A percentile compares a stretch with the other conserved stretches of the same genome.
phyloP scores from a whole-genome alignment of 2,329 filamentous ascomycete species.

The Parasarocladium wereldwijsianum region DNA sequence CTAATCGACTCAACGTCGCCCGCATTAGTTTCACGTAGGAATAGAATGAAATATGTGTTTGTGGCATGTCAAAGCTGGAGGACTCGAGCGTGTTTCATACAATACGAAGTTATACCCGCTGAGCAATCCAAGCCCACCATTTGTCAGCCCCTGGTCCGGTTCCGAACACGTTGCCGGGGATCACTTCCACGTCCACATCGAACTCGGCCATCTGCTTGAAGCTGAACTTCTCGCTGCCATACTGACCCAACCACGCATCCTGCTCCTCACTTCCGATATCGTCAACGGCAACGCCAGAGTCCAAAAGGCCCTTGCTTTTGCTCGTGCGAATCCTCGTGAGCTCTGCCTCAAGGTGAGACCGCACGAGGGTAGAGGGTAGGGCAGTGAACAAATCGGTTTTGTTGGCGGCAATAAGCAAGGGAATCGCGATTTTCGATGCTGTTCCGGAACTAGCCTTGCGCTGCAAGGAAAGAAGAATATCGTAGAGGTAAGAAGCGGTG shows the following conservation, averaged over 20 bases:
- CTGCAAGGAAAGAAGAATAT: conserved; percentile 72
- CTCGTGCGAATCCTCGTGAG: conserved; percentile 64
- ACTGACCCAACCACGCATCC: conserved; percentile 74
- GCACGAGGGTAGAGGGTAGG: conserved; percentile 63
- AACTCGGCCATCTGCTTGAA: conserved; percentile 77
- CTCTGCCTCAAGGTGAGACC: conserved; percentile 62
- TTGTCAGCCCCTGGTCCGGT: conserved; percentile 58
- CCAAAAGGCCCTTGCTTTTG: conserved; percentile 66
- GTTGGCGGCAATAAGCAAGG: conserved; percentile 78
- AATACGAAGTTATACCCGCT: conserved; percentile 46
- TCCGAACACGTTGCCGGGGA: conserved; percentile 56
- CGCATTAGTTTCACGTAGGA: too few species aligned
- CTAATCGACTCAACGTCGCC: too few species aligned
- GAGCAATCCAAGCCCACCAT: conserved; percentile 87
- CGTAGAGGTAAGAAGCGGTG: conserved; percentile 75
- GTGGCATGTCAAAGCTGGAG: too few species aligned
- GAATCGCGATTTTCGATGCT: conserved; percentile 28
- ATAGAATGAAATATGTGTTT: too few species aligned
- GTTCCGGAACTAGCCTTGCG: conserved; percentile 39
- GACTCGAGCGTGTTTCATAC: too few species aligned
- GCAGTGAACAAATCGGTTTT: conserved; percentile 95
- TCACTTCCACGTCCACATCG: conserved; percentile 61
- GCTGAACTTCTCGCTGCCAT: conserved; percentile 60
- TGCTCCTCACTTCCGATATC: conserved; percentile 52
- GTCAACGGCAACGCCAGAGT: conserved; percentile 60